A percentile compares a stretch with the other conserved stretches of the same genome.
Evolutionary conservation across 2,329 filamentous ascomycete genomes (phyloP).

Genomic region (Sclerotiophoma versabilis): DNA sequence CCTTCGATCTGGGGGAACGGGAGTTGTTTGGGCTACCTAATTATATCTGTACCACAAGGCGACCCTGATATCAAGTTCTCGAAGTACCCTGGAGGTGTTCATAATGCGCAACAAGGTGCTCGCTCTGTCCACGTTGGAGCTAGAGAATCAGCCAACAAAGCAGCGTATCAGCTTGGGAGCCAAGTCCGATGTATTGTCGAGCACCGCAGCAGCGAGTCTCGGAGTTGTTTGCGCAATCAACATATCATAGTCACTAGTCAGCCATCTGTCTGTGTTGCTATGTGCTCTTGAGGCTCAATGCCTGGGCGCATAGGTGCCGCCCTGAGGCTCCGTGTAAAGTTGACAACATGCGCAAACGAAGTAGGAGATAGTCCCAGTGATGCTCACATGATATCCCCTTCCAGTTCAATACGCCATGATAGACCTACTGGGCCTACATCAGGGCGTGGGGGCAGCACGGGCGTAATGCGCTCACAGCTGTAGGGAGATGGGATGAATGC

Average conservation of each 20-base stretch:
- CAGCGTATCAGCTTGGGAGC: constrained; percentile 37
- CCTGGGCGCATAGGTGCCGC: constrained; percentile 43
- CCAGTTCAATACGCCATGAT: background rate
- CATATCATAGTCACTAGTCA: constrained; percentile 20
- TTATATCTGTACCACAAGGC: constrained; percentile 22
- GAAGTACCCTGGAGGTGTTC: constrained; percentile 12
- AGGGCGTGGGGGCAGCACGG: background rate
- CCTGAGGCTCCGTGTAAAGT: constrained; percentile 31
- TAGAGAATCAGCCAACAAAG: constrained; percentile 34
- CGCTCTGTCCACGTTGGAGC: constrained; percentile 32
- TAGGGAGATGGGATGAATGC: constrained; percentile 24
- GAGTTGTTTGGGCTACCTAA: constrained; percentile 21
- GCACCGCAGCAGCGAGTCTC: constrained; percentile 32
- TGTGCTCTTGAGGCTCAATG: constrained; percentile 31
- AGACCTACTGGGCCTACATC: constrained; percentile 4
- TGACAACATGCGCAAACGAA: background rate
- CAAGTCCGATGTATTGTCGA: constrained; percentile 28
- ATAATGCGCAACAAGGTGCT: constrained; percentile 39
- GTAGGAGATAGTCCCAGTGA: background rate
- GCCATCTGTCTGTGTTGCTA: constrained; percentile 33
- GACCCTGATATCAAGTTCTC: constrained; percentile 13
- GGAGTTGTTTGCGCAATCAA: constrained; percentile 25
- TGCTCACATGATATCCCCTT: background rate
- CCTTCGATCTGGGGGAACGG: constrained; percentile 26
- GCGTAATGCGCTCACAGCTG: constrained; percentile 13